Evolutionary conservation across 2,329 filamentous ascomycete species (phyloP).

Genomic region (Fusarium bactridioides): DNA sequence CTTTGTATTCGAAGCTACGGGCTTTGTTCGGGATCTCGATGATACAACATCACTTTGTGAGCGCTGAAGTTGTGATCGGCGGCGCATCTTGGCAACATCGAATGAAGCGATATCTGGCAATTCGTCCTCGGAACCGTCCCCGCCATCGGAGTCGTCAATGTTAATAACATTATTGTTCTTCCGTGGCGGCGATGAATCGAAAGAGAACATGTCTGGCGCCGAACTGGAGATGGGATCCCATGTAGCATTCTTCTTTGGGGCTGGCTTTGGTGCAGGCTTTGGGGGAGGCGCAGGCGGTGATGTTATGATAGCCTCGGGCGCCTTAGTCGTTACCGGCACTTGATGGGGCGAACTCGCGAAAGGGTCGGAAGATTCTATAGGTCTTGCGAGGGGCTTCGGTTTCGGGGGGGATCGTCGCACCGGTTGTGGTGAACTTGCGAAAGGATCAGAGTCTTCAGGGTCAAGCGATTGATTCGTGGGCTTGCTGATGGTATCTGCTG

Average conservation of each 20-base stretch:
- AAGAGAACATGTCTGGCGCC: slow-evolving; percentile 51
- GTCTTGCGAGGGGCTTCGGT: background rate
- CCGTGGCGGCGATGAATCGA: slow-evolving; percentile 24
- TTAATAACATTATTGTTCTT: slow-evolving; percentile 43
- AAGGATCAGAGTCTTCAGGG: slow-evolving; percentile 44
- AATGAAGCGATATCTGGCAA: slow-evolving; percentile 58
- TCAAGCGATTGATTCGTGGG: background rate
- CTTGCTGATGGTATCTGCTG: background rate
- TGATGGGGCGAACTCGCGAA: slow-evolving; percentile 26
- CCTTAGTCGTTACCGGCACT: background rate
- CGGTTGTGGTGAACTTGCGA: slow-evolving; percentile 46
- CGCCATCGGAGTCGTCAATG: slow-evolving; percentile 47
- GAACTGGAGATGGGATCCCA: slow-evolving; percentile 65
- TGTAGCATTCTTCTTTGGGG: slow-evolving; percentile 25
- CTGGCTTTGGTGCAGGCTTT: background rate
- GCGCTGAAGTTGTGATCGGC: slow-evolving; percentile 39
- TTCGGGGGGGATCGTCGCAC: background rate
- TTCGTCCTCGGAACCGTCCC: slow-evolving; percentile 52
- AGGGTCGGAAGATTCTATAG: slow-evolving; percentile 33
- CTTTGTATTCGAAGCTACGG: slow-evolving; percentile 41
- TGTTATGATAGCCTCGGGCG: slow-evolving; percentile 1
- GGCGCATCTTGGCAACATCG: slow-evolving; percentile 45
- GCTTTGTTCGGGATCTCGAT: slow-evolving; percentile 31
- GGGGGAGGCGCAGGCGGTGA: background rate
- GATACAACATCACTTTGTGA: slow-evolving; percentile 45